Percentiles rank a stretch among this genome's conserved stretches.
These are phyloP conservation scores for Vickermania ingenoplastis DNA, from an alignment of 208 protist genomes.

Conservation along the genomic window DNA sequence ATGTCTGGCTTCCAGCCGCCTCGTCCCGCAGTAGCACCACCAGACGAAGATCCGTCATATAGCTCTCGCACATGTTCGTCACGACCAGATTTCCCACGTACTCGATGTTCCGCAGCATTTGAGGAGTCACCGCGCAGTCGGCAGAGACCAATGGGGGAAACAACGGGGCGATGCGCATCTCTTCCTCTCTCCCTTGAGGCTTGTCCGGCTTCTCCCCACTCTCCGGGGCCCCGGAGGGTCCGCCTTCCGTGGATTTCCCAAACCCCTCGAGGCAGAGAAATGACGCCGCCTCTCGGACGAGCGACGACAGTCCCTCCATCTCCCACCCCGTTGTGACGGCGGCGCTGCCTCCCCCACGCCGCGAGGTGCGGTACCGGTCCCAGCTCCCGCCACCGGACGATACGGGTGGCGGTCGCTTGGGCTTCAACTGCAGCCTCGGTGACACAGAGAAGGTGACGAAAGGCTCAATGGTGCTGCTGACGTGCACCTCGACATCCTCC, in stretches of 20 bases:
- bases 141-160: no score
- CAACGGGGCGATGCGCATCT: no score
- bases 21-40: constrained; percentile 28
- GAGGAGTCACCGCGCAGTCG: background rate
- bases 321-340: no score
- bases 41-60: constrained; percentile 21
- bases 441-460: no score
- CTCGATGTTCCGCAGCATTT: constrained; percentile 11
- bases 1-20: constrained; percentile 1
- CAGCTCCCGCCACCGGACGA: no score
- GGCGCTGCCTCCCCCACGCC: no score
- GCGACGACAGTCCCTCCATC: background rate
- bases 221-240: background rate
- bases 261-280: background rate
- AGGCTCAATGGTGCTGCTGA: no score
- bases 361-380: no score
- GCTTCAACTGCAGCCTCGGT: no score
- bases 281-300: background rate
- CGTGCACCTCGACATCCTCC: no score
- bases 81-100: constrained; percentile 46
- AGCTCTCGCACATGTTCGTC: constrained; percentile 38
- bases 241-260: background rate
- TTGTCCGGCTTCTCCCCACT: background rate
- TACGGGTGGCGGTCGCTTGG: no score
- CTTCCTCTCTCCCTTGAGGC: no score